Evolutionary conservation across 352 stramenopile genomes (phyloP).

Genomic region (Halophytophthora polymorphica): DNA sequence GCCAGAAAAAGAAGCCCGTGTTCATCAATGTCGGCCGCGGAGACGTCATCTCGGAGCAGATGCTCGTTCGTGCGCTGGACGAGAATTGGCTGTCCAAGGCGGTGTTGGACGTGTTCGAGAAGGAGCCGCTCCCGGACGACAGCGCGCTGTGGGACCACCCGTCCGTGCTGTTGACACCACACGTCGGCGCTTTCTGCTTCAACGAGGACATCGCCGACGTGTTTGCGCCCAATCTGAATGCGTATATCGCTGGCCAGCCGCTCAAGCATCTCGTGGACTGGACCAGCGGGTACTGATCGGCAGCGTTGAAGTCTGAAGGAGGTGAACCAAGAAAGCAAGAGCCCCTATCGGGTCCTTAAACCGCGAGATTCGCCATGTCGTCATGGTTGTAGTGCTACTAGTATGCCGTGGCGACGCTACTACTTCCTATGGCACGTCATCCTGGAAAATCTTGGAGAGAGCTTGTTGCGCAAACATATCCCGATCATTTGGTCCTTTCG

Average conservation of each 20-base stretch:
- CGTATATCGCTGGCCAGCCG: constrained; percentile 14
- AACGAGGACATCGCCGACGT: constrained; percentile 65
- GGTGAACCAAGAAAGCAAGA: neutral
- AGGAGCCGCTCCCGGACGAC: constrained; percentile 31
- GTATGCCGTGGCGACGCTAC: too few relatives aligned
- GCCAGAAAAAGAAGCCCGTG: constrained; percentile 58
- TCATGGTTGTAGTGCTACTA: too few relatives aligned
- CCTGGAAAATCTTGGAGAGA: too few relatives aligned
- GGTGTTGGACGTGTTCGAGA: constrained; percentile 50
- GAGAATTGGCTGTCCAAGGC: constrained; percentile 47
- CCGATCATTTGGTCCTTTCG: too few relatives aligned
- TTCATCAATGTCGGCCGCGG: constrained; percentile 89
- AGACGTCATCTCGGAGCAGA: constrained; percentile 63
- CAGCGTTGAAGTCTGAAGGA: neutral
- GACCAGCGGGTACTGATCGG: constrained; percentile 19
- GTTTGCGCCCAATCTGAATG: constrained; percentile 52
- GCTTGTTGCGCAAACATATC: too few relatives aligned
- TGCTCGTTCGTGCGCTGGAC: constrained; percentile 60
- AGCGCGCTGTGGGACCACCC: constrained; percentile 62
- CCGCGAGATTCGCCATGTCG: too few relatives aligned
- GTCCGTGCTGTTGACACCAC: constrained; percentile 65
- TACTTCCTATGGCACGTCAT: too few relatives aligned
- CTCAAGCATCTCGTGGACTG: constrained; percentile 27
- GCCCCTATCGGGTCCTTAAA: too few relatives aligned
- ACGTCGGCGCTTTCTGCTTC: constrained; percentile 74